Conservation (phyloP, 148 eudicot species). For the Heliamphora exappendiculata region DNA sequence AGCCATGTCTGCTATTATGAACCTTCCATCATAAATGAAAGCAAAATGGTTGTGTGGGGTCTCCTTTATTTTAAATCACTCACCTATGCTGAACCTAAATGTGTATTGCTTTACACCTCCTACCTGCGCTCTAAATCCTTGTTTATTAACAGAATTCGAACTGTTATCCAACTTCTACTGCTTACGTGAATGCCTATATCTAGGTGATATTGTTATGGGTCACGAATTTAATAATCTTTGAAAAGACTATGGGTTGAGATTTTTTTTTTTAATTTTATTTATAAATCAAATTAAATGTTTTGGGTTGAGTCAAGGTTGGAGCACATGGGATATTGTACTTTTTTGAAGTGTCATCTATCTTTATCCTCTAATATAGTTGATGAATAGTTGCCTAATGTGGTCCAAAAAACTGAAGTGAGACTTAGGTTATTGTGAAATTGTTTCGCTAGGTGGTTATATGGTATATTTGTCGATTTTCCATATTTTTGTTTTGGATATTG, state of each 20-base stretch:
- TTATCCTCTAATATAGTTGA: not conserved
- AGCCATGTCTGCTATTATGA: not conserved
- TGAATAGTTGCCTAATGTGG: not conserved
- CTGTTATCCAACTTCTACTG: not conserved
- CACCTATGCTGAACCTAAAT: not conserved
- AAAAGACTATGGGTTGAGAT: not conserved
- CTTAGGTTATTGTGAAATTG: not conserved
- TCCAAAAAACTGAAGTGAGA: not conserved
- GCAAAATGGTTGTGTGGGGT: not conserved
- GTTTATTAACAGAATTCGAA: not conserved
- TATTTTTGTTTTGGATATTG: not conserved
- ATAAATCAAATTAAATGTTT: not conserved
- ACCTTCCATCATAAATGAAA: not conserved
- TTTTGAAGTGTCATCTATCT: not conserved
- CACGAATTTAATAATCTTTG: not conserved
- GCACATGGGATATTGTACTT: not conserved
- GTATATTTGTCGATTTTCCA: not conserved
- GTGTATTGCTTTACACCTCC: not conserved
- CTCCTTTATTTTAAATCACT: not conserved
- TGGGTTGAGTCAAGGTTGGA: not conserved
- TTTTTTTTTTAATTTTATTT: not conserved
- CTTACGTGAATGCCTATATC: not conserved
- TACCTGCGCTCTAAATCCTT: not conserved
- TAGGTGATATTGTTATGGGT: not conserved
- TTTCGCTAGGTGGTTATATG: not conserved